Conservation (phyloP, 1,139 yeast species). For the Suhomyces ambrosiae region DNA sequence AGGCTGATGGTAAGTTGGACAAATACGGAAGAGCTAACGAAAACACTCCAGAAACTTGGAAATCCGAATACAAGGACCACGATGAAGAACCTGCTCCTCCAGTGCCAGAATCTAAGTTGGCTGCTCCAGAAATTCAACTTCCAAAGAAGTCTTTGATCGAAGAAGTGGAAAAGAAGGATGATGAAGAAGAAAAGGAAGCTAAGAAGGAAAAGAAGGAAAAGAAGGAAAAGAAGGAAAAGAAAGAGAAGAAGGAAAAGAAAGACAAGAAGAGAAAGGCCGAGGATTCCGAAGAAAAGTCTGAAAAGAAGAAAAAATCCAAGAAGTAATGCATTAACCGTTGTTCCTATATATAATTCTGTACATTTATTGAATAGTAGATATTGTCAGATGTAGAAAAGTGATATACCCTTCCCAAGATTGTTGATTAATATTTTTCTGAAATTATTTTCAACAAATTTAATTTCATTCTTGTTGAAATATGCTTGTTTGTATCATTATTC, state of each 20-base stretch:
- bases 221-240: conserved; percentile 66
- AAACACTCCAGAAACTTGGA: conserved; percentile 93
- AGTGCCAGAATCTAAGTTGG: conserved; percentile 49
- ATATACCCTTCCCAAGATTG: no score
- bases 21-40: conserved; percentile 93
- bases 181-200: conserved; percentile 32
- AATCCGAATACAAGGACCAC: conserved; percentile 79
- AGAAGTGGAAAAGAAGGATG: conserved; percentile 40
- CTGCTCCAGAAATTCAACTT: conserved; percentile 53
- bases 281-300: conserved; percentile 46
- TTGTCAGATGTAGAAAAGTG: background rate
- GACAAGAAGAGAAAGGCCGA: conserved; percentile 63
- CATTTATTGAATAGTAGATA: conserved; percentile 11
- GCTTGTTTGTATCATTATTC: no score
- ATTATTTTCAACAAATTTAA: no score
- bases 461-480: no score
- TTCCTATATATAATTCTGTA: conserved; percentile 16
- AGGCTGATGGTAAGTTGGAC: conserved; percentile 96
- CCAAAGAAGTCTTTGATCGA: conserved; percentile 51
- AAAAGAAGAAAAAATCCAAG: conserved; percentile 45
- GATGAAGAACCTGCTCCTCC: conserved; percentile 64
- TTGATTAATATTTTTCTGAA: no score
- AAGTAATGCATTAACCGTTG: conserved; percentile 14
- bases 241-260: conserved; percentile 58
- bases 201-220: conserved; percentile 51